Evolutionary conservation across 768 basidiomycete species (phyloP).

Genomic region (Lactarius indigo): DNA sequence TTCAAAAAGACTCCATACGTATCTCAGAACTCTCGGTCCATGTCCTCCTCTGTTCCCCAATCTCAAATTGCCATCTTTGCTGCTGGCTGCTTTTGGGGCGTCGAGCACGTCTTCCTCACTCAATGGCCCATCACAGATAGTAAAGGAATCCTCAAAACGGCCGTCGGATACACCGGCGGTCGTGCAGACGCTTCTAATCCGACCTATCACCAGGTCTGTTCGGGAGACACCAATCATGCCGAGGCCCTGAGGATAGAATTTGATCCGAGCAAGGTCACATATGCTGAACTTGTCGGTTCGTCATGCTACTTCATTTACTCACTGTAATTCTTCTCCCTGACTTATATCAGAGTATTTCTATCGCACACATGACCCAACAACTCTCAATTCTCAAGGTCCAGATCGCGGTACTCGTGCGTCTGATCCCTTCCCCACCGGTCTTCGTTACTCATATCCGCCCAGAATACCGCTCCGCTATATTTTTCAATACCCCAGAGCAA

Average conservation of each 20-base stretch:
- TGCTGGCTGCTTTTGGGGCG: slow-evolving; percentile 82
- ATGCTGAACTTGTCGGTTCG: slow-evolving; percentile 83
- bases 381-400: slow-evolving; percentile 70
- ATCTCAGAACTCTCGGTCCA: slow-evolving; percentile 13
- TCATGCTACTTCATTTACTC: slow-evolving; percentile 22
- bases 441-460: slow-evolving; percentile 3
- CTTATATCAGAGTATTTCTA: slow-evolving; percentile 80
- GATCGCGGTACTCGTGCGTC: slow-evolving; percentile 76
- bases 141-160: slow-evolving; percentile 70
- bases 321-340: background rate
- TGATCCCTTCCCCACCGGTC: too few relatives aligned
- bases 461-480: slow-evolving; percentile 96
- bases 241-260: slow-evolving; percentile 87
- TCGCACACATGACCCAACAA: slow-evolving; percentile 91
- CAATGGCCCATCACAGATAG: slow-evolving; percentile 66
- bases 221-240: slow-evolving; percentile 80
- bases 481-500: slow-evolving; percentile 74
- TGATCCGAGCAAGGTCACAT: slow-evolving; percentile 71
- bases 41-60: slow-evolving; percentile 20
- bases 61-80: slow-evolving; percentile 48
- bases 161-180: slow-evolving; percentile 81
- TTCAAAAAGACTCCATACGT: background rate
- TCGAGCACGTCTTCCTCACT: slow-evolving; percentile 81
- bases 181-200: slow-evolving; percentile 52
- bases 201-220: slow-evolving; percentile 71